These are phyloP conservation scores for Abortiporus biennis DNA, from an alignment of 1,284 basidiomycete species.

Conservation along the genomic window DNA sequence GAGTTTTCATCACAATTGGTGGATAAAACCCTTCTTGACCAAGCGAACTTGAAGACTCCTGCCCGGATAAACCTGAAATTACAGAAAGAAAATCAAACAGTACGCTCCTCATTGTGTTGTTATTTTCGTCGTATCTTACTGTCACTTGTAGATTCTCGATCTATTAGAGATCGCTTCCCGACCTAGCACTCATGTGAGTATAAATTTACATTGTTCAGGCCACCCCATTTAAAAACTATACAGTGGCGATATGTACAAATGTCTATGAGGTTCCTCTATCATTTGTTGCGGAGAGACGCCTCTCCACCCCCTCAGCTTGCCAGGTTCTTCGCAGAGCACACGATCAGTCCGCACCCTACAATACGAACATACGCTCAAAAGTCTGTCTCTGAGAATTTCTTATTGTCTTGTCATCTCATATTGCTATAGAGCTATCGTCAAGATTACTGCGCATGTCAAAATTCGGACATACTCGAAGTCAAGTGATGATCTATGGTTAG, in stretches of 20 bases:
- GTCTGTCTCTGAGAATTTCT: constrained; percentile 18
- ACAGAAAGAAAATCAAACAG: constrained; percentile 42
- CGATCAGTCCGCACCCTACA: constrained; percentile 75
- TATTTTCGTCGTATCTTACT: neutral
- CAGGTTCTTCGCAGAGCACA: constrained; percentile 64
- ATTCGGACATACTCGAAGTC: constrained; percentile 75
- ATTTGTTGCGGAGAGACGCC: constrained; percentile 73
- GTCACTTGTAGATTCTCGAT: constrained; percentile 41
- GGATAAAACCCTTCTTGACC: constrained; percentile 37
- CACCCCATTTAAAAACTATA: constrained; percentile 5
- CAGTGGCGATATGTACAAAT: constrained; percentile 91
- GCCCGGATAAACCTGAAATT: constrained; percentile 39
- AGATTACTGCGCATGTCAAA: constrained; percentile 76
- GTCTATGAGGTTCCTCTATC: constrained; percentile 67
- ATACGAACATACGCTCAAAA: constrained; percentile 69
- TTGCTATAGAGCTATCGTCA: constrained; percentile 68
- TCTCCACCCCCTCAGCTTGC: constrained; percentile 61
- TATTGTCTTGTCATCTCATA: constrained; percentile 8
- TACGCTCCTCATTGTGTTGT: constrained; percentile 23
- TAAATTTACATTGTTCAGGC: constrained; percentile 8
- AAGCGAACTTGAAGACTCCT: constrained; percentile 34
- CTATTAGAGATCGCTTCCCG: constrained; percentile 66
- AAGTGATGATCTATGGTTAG: constrained; percentile 70
- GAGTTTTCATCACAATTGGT: constrained; percentile 42
- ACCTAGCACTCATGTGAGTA: constrained; percentile 66